Percentiles rank a stretch among this genome's conserved stretches.
Conservation (phyloP, 768 basidiomycete genomes). For the Tulasnella sp. region DNA sequence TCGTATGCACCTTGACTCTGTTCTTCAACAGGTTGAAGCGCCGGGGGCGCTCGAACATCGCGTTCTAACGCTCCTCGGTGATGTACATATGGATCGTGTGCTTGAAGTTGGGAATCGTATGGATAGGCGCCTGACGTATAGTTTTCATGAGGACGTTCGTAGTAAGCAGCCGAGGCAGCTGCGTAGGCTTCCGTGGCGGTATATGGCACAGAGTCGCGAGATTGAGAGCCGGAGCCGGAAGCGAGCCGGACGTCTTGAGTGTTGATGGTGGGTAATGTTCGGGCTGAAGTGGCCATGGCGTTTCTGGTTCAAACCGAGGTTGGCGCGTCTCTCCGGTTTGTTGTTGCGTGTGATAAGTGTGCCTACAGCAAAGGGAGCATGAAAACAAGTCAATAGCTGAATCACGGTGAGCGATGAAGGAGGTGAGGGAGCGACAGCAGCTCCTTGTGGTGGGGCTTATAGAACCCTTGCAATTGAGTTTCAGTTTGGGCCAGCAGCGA, state of each 20-base stretch:
- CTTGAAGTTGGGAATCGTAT: neutral
- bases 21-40: neutral
- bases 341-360: conserved; percentile 4
- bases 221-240: neutral
- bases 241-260: neutral
- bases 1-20: neutral
- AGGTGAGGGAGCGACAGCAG: neutral
- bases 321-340: neutral
- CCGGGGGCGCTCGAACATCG: neutral
- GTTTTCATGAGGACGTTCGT: conserved; percentile 1
- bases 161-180: conserved; percentile 6
- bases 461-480: neutral
- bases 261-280: conserved; percentile 9
- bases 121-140: neutral
- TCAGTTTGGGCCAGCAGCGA: neutral
- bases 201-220: neutral
- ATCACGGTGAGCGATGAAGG: neutral
- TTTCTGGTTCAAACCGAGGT: neutral
- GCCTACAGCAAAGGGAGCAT: neutral
- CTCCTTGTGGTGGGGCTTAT: neutral
- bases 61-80: neutral
- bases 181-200: conserved; percentile 2
- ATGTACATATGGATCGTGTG: too few relatives aligned
- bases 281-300: conserved; percentile 5
- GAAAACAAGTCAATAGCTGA: neutral